Base-by-base conservation (phyloP, 176 grass and related monocot genomes). In the Metroxylon sagu region DNA sequence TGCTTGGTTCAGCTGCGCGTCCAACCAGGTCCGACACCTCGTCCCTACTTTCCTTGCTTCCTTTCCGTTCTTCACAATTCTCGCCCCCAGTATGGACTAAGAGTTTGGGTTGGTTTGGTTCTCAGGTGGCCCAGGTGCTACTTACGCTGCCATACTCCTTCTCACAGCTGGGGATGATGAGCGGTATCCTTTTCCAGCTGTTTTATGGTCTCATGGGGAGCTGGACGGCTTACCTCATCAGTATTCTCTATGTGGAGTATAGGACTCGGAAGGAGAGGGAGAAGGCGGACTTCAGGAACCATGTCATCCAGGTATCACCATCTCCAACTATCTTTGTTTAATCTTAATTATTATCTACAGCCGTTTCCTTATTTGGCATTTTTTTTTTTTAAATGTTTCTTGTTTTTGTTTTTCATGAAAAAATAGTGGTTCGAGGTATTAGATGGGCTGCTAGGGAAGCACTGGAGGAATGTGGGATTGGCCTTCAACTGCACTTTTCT, bases 401-500 rank as follows among this genome's bases (percentile, higher is more conserved):
- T 62, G 6, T 64, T 18, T 16, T 26, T 5, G 21, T 18, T 21
- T 48, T 16, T 54, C 7, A 52, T 54, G 28, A 19, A 7, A 16
- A 29, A 60, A 68, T 62, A 98, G 93, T 98, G 93, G 93, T 98
- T 89, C 70, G 93, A 98, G 85, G 93, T 98, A 72, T 69, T 98
- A 39, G 93, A 98, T 57, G 93, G 93, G 55, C 68, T 98, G 59
- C 87, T 98, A 16, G 93, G 93, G 30, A 76, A 84, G 73, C 88
- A 98, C 74, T 98, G 93, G 93, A 85, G 93, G 19, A 92, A 98
- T 62, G 88, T 89, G 31, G 93, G 93, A 61, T 82, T 98, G 18
- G 93, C 84, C 50, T 98, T 98, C 71, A 98, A 98, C 68, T 92
- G 93, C 84, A 98, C 93, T 5, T 98, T 98, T 70, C 88, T 98